A percentile compares a stretch with the other conserved stretches of the same genome.
These are phyloP conservation scores for Aspergillus sp. DNA, from an alignment of 2,329 filamentous ascomycete genomes.

Conservation along the genomic window DNA sequence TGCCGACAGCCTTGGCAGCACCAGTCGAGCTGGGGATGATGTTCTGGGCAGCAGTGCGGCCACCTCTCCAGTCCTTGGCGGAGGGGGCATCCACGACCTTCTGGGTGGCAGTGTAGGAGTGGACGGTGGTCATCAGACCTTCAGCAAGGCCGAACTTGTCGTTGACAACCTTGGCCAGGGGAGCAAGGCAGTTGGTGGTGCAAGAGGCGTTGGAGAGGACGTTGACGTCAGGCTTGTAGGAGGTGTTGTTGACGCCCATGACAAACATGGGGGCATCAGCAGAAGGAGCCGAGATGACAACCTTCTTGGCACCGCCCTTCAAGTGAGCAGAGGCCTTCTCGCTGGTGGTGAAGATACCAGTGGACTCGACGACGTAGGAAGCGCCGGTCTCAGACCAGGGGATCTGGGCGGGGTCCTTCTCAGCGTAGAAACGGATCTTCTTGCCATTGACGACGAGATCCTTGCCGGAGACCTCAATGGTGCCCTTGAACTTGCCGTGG, in stretches of 20 bases:
- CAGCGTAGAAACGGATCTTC: slow-evolving; percentile 86
- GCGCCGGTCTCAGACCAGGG: slow-evolving; percentile 82
- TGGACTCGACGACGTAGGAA: slow-evolving; percentile 94
- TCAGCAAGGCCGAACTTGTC: slow-evolving; percentile 97
- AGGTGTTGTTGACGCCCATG: slow-evolving; percentile 96
- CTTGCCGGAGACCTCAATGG: slow-evolving; percentile 63
- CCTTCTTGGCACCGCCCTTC: slow-evolving; percentile 96
- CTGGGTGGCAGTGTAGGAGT: slow-evolving; percentile 99
- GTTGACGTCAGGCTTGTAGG: slow-evolving; percentile 80
- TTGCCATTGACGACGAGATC: slow-evolving; percentile 86
- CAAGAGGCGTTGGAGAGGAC: slow-evolving; percentile 99
- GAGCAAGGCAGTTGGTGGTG: slow-evolving; percentile 99
- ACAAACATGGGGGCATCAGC: slow-evolving; percentile 98
- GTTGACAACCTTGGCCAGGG: slow-evolving; percentile 97
- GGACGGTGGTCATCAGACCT: slow-evolving; percentile 99
- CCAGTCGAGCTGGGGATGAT: slow-evolving; percentile 99
- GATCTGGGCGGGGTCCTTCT: slow-evolving; percentile 82
- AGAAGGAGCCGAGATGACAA: slow-evolving; percentile 55
- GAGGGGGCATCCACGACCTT: slow-evolving; percentile 99
- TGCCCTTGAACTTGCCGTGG: slow-evolving; percentile 94
- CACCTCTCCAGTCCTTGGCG: slow-evolving; percentile 98
- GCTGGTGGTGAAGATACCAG: slow-evolving; percentile 97
- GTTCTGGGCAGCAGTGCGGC: slow-evolving; percentile 97
- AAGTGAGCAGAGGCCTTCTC: slow-evolving; percentile 93
- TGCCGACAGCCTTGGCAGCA: slow-evolving; percentile 99